Percentiles rank a stretch among this genome's conserved stretches.
Evolutionary conservation across 202 grass and related monocot genomes (phyloP).

Genomic region (Musa balbisiana): DNA sequence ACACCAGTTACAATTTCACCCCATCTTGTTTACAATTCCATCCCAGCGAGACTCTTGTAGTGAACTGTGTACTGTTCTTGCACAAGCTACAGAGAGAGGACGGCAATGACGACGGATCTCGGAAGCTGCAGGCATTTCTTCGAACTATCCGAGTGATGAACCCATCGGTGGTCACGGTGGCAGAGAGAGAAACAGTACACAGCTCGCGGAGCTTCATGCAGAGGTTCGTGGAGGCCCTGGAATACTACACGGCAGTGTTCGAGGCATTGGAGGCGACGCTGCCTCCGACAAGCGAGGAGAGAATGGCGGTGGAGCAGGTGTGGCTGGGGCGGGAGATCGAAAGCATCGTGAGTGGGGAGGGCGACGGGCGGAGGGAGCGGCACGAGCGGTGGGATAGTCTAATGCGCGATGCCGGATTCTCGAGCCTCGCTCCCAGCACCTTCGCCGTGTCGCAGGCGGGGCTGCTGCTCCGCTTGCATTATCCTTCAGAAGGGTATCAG

Average conservation of each 20-base stretch:
- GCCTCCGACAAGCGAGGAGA: conserved; percentile 61
- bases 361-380: conserved; percentile 28
- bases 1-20: neutral
- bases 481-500: conserved; percentile 83
- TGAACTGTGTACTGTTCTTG: conserved; percentile 76
- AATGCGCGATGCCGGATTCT: conserved; percentile 41
- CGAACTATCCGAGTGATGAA: conserved; percentile 5
- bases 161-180: neutral
- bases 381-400: conserved; percentile 49
- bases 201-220: conserved; percentile 36
- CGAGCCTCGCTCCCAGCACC: conserved; percentile 41
- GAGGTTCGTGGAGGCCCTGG: conserved; percentile 43
- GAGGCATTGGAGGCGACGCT: conserved; percentile 83
- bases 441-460: conserved; percentile 73
- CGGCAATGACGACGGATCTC: conserved; percentile 29
- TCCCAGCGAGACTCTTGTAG: conserved; percentile 56
- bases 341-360: conserved; percentile 36
- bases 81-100: conserved; percentile 43
- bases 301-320: conserved; percentile 70
- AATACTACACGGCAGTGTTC: conserved; percentile 73
- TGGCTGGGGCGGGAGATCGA: conserved; percentile 73
- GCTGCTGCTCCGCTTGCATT: conserved; percentile 76
- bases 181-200: neutral
- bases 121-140: conserved; percentile 25
- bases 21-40: conserved; percentile 16